These are phyloP conservation scores for Xylaria venustula DNA, from an alignment of 495 filamentous ascomycete species.

Conservation along the genomic window DNA sequence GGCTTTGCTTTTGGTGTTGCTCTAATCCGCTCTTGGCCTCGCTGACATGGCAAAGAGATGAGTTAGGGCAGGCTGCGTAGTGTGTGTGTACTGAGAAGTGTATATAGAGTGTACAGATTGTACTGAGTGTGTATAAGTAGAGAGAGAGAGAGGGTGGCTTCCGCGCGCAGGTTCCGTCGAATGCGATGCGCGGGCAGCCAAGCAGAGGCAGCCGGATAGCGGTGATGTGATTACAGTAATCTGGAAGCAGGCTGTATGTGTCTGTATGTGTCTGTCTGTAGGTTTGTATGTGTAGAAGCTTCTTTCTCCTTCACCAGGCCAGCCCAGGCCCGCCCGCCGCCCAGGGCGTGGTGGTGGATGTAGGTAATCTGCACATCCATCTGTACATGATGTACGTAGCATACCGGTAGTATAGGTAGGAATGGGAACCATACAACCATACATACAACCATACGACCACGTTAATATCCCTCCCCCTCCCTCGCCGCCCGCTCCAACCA, in stretches of 20 bases:
- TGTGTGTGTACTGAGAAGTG: too few species aligned
- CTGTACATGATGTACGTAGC: too few species aligned
- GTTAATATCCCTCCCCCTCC: constrained; percentile 9
- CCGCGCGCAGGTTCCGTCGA: constrained; percentile 1
- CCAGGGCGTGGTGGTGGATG: neutral
- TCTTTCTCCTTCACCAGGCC: constrained; percentile 3
- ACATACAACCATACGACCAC: constrained; percentile 3
- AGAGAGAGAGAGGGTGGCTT: too few species aligned
- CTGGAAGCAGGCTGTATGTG: neutral
- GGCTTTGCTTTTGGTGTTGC: constrained; percentile 15
- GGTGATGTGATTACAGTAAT: neutral
- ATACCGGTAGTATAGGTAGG: neutral
- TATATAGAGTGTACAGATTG: too few species aligned
- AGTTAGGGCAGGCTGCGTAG: neutral
- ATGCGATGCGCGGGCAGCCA: constrained; percentile 3
- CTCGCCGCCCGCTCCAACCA: constrained; percentile 12
- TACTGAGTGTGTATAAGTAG: too few species aligned
- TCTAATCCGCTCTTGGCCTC: constrained; percentile 8
- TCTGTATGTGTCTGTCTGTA: too few species aligned
- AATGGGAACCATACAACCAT: constrained; percentile 11
- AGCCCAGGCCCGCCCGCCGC: neutral
- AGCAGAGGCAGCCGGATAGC: neutral
- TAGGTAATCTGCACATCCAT: neutral
- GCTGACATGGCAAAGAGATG: constrained; percentile 5
- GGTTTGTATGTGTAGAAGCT: too few species aligned